These are phyloP conservation scores for Fistulinella prunicolor DNA, from an alignment of 768 basidiomycete genomes.

Conservation along the genomic window DNA sequence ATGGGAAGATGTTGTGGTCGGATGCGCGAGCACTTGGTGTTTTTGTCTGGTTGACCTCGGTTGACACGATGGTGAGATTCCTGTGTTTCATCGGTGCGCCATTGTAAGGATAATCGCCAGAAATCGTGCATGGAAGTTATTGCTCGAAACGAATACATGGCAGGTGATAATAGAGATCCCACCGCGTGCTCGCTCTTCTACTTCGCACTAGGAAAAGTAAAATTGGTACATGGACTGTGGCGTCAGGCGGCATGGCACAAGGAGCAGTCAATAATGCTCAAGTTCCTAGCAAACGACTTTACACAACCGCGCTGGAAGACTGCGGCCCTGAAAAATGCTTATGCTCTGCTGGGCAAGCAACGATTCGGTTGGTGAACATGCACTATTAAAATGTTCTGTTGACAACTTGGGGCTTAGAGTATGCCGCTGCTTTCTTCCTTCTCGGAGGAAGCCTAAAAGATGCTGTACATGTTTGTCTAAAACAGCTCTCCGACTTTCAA, in stretches of 20 bases:
- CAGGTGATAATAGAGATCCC: constrained; percentile 84
- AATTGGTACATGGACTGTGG: constrained; percentile 94
- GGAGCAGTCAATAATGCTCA: constrained; percentile 86
- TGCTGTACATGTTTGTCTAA: constrained; percentile 86
- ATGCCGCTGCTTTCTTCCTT: constrained; percentile 98
- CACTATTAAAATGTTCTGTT: background rate
- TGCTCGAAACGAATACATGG: constrained; percentile 91
- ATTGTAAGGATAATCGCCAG: constrained; percentile 38
- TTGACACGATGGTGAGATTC: constrained; percentile 68
- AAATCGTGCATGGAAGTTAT: constrained; percentile 80
- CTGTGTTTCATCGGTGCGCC: background rate
- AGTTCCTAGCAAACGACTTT: constrained; percentile 91
- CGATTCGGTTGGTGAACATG: constrained; percentile 68
- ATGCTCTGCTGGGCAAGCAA: constrained; percentile 84
- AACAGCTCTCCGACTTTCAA: constrained; percentile 86
- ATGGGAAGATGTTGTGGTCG: constrained; percentile 85
- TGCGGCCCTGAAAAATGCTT: constrained; percentile 96
- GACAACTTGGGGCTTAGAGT: constrained; percentile 53
- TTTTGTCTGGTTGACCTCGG: constrained; percentile 82
- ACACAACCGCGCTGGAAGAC: constrained; percentile 79
- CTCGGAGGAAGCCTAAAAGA: constrained; percentile 87
- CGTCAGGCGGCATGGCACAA: constrained; percentile 92
- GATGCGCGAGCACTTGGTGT: constrained; percentile 86
- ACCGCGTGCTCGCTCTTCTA: constrained; percentile 88
- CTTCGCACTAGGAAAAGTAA: constrained; percentile 90